A percentile compares a stretch with the other conserved stretches of the same genome.
phyloP scores from a whole-genome alignment of 2,329 filamentous ascomycete species.

The Epicoccum sorghinum region DNA sequence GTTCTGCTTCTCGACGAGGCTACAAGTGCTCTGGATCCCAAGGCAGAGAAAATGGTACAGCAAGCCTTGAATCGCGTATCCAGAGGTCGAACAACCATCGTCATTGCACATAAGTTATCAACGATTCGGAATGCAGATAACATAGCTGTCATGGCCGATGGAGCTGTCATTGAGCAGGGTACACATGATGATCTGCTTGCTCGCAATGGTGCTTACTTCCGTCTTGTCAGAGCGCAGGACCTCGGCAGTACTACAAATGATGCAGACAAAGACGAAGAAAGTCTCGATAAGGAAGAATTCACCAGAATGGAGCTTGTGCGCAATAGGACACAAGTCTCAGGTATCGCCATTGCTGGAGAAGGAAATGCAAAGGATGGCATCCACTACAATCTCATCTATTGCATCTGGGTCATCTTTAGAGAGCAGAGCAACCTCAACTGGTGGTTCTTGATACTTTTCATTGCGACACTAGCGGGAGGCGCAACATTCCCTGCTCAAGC shows the following conservation, averaged over 20 bases:
- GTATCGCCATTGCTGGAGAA: constrained; percentile 27
- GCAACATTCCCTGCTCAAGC: constrained; percentile 57
- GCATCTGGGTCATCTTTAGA: constrained; percentile 34
- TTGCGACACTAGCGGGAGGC: constrained; percentile 44
- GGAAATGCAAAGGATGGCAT: constrained; percentile 27
- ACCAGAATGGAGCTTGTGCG: constrained; percentile 30
- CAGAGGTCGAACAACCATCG: constrained; percentile 87
- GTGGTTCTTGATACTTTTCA: constrained; percentile 30
- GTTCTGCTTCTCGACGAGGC: constrained; percentile 85
- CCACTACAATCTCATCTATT: constrained; percentile 38
- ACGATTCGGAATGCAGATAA: constrained; percentile 94
- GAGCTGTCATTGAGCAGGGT: constrained; percentile 86
- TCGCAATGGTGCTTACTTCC: constrained; percentile 76
- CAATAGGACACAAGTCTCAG: constrained; percentile 39
- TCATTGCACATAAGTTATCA: constrained; percentile 92
- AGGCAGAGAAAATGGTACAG: constrained; percentile 92
- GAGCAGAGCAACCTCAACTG: constrained; percentile 49
- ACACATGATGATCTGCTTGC: constrained; percentile 80
- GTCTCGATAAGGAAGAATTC: constrained; percentile 21
- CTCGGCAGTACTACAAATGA: constrained; percentile 42
- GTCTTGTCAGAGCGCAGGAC: constrained; percentile 64
- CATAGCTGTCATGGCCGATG: constrained; percentile 87
- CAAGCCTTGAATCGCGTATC: constrained; percentile 86
- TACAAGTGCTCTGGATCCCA: constrained; percentile 89
- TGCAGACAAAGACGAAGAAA: constrained; percentile 23